Evolutionary conservation across 305 asterid species (phyloP).

Genomic region (Solanum hybrid): DNA sequence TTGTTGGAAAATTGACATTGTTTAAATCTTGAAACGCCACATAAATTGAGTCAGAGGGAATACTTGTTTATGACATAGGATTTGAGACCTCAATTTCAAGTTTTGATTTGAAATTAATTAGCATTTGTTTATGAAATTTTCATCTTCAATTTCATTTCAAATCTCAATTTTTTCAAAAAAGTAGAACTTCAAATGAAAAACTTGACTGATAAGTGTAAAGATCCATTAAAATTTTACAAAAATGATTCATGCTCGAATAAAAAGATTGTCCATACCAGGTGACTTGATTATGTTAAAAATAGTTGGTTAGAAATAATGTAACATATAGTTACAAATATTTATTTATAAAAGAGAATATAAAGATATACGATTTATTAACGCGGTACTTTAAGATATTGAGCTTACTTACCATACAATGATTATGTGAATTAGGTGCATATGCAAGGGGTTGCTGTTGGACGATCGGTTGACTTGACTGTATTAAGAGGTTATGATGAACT

Average conservation of each 20-base stretch:
- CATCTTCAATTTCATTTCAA: not conserved
- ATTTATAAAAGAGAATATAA: too few species aligned
- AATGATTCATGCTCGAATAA: not conserved
- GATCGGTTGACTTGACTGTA: constrained; percentile 61
- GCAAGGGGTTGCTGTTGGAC: constrained; percentile 82
- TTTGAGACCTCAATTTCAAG: not conserved
- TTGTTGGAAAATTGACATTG: not conserved
- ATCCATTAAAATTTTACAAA: not conserved
- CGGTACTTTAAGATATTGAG: not conserved
- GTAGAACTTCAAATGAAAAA: too few species aligned
- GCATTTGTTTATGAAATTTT: too few species aligned
- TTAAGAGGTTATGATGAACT: constrained; percentile 58
- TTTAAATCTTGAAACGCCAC: not conserved
- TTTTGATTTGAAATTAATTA: not conserved
- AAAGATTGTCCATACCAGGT: not conserved
- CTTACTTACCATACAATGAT: not conserved
- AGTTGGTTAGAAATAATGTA: not conserved
- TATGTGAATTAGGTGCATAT: constrained; percentile 48
- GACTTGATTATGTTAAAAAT: not conserved
- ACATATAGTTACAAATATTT: too few species aligned
- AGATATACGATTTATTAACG: too few species aligned
- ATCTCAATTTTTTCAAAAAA: not conserved
- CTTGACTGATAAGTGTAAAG: not conserved
- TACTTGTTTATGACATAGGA: not conserved
- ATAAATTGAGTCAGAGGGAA: not conserved